Evolutionary conservation across 495 filamentous ascomycete genomes (phyloP).

Genomic region (Trichodelitschia bisporula): DNA sequence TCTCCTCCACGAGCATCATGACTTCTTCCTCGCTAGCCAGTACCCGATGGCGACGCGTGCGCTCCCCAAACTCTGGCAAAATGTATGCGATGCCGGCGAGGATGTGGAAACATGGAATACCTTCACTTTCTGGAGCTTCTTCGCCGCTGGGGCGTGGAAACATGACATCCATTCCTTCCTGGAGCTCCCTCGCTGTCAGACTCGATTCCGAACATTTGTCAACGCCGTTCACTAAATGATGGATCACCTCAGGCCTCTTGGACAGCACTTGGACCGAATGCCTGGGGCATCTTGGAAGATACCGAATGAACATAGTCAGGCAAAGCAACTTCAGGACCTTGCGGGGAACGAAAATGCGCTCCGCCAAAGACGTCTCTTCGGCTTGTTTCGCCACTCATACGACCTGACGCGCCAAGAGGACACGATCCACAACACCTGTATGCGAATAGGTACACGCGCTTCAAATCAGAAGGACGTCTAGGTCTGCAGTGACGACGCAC

Average conservation of each 20-base stretch:
- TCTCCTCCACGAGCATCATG: too few species aligned
- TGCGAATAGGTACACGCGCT: too few species aligned
- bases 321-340: too few species aligned
- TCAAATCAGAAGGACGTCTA: too few species aligned
- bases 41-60: conserved; percentile 39
- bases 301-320: conserved; percentile 64
- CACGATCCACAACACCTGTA: too few species aligned
- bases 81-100: conserved; percentile 61
- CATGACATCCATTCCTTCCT: conserved; percentile 64
- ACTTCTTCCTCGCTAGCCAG: conserved; percentile 39
- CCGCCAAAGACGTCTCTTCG: too few species aligned
- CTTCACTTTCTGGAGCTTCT: conserved; percentile 54
- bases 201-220: conserved; percentile 61
- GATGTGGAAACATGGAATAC: conserved; percentile 72
- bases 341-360: too few species aligned
- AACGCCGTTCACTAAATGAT: conserved; percentile 65
- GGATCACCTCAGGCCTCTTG: conserved; percentile 46
- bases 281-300: conserved; percentile 50
- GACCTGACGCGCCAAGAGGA: too few species aligned
- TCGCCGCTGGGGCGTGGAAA: conserved; percentile 41
- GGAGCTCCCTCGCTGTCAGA: conserved; percentile 40
- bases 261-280: conserved; percentile 83
- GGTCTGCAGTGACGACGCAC: too few species aligned
- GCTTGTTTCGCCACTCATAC: too few species aligned
- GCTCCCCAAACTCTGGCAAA: conserved; percentile 31